Percentiles rank a stretch among this genome's conserved stretches.
These are phyloP conservation scores for Agaricus blazei DNA, from an alignment of 768 basidiomycete genomes.

Conservation along the genomic window DNA sequence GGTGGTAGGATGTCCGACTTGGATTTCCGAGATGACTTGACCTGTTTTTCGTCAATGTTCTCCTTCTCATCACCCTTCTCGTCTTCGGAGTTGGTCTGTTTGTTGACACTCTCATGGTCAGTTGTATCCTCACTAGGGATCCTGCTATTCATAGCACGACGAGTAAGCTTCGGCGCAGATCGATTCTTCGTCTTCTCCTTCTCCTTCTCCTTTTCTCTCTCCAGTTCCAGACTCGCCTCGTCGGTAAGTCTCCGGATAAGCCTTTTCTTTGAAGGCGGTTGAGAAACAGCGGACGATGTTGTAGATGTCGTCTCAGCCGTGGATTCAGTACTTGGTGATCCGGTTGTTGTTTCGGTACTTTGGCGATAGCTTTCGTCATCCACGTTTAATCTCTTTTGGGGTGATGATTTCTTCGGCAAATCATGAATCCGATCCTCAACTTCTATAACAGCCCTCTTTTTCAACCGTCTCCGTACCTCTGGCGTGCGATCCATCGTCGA, in stretches of 20 bases:
- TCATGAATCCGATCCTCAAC: constrained; percentile 8
- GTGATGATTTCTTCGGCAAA: background rate
- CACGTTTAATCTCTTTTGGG: background rate
- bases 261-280: constrained; percentile 1
- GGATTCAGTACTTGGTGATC: too few species aligned
- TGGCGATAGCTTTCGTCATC: background rate
- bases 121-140: background rate
- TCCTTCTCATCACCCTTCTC: constrained; percentile 8
- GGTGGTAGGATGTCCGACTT: background rate
- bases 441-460: constrained; percentile 4
- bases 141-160: background rate
- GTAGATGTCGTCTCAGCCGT: too few species aligned
- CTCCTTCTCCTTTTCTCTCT: background rate
- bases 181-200: background rate
- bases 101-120: constrained; percentile 6
- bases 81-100: background rate
- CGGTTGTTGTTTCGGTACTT: background rate
- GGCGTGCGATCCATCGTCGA: constrained; percentile 2
- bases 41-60: constrained; percentile 3
- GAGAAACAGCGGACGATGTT: background rate
- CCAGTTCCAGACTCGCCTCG: background rate
- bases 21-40: background rate
- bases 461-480: background rate
- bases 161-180: background rate
- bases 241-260: background rate